These are phyloP conservation scores for Meredithiella fracta DNA, from an alignment of 2,329 filamentous ascomycete genomes.

Conservation along the genomic window DNA sequence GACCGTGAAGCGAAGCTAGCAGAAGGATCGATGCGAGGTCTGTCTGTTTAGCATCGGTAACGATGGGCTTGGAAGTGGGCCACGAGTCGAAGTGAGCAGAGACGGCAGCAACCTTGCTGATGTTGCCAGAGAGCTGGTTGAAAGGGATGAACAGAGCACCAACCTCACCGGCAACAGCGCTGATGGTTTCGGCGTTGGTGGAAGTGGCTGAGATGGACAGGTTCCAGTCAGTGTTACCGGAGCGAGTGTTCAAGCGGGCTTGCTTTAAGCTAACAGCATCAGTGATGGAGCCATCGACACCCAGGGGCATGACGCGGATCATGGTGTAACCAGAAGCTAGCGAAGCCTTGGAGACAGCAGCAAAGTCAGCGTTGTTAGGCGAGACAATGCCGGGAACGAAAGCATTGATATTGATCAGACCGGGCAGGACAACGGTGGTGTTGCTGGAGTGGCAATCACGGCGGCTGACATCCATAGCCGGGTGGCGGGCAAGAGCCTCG, in stretches of 20 bases:
- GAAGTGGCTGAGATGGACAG: slow-evolving; percentile 61
- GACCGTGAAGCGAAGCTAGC: slow-evolving; percentile 59
- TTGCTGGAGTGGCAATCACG: slow-evolving; percentile 89
- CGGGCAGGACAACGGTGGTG: slow-evolving; percentile 54
- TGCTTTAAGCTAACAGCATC: slow-evolving; percentile 54
- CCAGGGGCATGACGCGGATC: slow-evolving; percentile 64
- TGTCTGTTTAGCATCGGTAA: slow-evolving; percentile 66
- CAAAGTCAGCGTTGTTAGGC: slow-evolving; percentile 48
- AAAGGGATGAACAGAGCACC: slow-evolving; percentile 72
- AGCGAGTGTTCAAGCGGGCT: slow-evolving; percentile 54
- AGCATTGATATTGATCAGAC: slow-evolving; percentile 62
- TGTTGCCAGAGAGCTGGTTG: slow-evolving; percentile 66
- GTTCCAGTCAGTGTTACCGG: slow-evolving; percentile 61
- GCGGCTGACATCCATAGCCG: slow-evolving; percentile 63
- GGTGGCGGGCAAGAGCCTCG: slow-evolving; percentile 82
- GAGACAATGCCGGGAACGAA: slow-evolving; percentile 60
- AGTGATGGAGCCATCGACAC: slow-evolving; percentile 54
- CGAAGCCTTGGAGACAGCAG: slow-evolving; percentile 54
- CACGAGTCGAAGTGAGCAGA: slow-evolving; percentile 64
- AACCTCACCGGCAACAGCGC: slow-evolving; percentile 54
- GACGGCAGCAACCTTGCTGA: slow-evolving; percentile 67
- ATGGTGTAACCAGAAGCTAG: slow-evolving; percentile 63
- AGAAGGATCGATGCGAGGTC: slow-evolving; percentile 68
- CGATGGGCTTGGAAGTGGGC: slow-evolving; percentile 62
- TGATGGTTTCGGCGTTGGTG: slow-evolving; percentile 58